Conservation (phyloP, 2,329 filamentous ascomycete genomes). For the Ophiostoma pallidulum region DNA sequence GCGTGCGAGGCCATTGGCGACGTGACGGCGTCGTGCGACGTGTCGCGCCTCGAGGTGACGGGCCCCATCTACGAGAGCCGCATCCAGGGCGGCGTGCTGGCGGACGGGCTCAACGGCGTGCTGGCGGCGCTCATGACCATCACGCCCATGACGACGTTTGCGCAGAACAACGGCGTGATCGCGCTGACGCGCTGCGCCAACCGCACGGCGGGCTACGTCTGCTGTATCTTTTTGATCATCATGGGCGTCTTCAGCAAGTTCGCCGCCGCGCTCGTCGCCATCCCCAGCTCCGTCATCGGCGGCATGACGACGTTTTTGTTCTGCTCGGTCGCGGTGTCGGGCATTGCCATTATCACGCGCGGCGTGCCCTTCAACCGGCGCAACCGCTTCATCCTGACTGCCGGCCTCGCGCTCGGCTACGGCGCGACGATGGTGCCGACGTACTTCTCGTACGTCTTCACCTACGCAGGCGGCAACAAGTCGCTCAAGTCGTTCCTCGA, state of each 20-base stretch:
- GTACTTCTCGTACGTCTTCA: conserved; percentile 65
- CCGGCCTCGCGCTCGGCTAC: conserved; percentile 63
- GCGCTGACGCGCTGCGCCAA: conserved; percentile 74
- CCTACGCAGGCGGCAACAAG: conserved; percentile 58
- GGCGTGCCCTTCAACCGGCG: conserved; percentile 65
- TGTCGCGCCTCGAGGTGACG: conserved; percentile 64
- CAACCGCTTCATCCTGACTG: conserved; percentile 73
- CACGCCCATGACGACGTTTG: conserved; percentile 71
- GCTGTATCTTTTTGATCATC: conserved; percentile 65
- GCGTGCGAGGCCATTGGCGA: conserved; percentile 74
- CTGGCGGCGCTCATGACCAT: conserved; percentile 70
- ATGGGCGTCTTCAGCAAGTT: conserved; percentile 82
- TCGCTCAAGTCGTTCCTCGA: conserved; percentile 64
- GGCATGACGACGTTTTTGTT: conserved; percentile 78
- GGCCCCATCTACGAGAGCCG: conserved; percentile 63
- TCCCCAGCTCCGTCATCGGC: conserved; percentile 56
- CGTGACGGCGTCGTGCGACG: conserved; percentile 73
- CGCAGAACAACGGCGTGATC: conserved; percentile 80
- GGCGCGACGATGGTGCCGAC: conserved; percentile 56
- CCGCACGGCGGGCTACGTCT: conserved; percentile 68
- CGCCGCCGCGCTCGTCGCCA: conserved; percentile 67
- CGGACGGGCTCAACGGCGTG: conserved; percentile 67
- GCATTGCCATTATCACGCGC: conserved; percentile 64
- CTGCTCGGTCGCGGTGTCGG: conserved; percentile 64
- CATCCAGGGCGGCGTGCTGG: conserved; percentile 69